Percentiles rank a stretch among this genome's conserved stretches.
Evolutionary conservation across 257 asterid genomes (phyloP).

Genomic region (Fraxinus americana): DNA sequence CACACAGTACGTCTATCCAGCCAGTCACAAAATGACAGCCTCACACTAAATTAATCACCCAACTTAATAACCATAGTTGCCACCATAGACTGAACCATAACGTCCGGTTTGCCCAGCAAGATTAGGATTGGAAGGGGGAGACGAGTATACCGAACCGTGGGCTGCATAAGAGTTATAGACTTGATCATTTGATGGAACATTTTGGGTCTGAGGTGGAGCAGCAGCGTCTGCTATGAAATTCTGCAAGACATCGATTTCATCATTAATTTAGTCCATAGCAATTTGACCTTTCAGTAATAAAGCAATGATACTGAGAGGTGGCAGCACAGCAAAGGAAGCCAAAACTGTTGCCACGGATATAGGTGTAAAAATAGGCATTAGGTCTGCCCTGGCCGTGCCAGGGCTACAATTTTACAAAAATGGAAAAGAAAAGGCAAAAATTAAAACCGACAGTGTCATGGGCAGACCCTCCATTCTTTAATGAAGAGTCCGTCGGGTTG

Average conservation of each 20-base stretch:
- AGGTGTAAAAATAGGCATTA: not conserved
- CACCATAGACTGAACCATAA: conserved; percentile 70
- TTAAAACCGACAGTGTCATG: not conserved
- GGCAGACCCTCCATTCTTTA: not conserved
- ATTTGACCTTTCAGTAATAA: not conserved
- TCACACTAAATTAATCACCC: not conserved
- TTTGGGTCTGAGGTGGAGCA: conserved; percentile 51
- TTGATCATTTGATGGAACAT: conserved; percentile 58
- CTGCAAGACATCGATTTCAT: conserved; percentile 39
- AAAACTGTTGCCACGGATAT: not conserved
- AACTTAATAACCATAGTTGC: conserved; percentile 73
- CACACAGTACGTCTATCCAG: conserved; percentile 14
- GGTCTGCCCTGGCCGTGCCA: not conserved
- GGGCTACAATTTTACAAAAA: not conserved
- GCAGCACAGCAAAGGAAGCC: not conserved
- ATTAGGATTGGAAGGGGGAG: conserved; percentile 61
- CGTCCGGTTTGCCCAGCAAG: conserved; percentile 66
- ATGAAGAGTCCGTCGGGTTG: not conserved
- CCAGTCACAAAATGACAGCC: conserved; percentile 8
- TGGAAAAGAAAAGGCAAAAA: not conserved
- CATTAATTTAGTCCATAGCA: not conserved
- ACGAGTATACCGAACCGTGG: conserved; percentile 49
- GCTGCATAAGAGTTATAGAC: conserved; percentile 59
- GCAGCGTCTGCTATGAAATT: conserved; percentile 90
- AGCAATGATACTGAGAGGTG: not conserved